Evolutionary conservation across 306 rosid genomes (phyloP).

Genomic region (Vicia villosa): DNA sequence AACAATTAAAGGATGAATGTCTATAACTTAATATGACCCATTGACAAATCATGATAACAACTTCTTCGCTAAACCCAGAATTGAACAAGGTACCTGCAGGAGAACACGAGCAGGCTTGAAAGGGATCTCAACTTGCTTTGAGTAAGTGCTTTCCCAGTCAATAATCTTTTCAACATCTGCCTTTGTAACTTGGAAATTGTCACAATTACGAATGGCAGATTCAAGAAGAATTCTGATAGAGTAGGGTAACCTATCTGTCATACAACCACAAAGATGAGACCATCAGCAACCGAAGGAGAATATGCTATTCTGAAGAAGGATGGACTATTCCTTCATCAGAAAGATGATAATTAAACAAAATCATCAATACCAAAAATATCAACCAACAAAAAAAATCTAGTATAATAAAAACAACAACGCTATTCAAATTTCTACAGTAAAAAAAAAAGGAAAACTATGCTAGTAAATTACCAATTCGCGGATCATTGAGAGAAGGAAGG

Average conservation of each 20-base stretch:
- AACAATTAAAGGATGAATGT: conserved; percentile 21
- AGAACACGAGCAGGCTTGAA: conserved; percentile 99
- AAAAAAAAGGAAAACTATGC: not conserved
- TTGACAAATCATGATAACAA: conserved; percentile 8
- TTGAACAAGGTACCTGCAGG: conserved; percentile 69
- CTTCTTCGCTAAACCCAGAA: not conserved
- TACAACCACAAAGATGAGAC: conserved; percentile 21
- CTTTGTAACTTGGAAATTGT: conserved; percentile 90
- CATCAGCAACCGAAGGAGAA: conserved; percentile 25
- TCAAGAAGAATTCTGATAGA: conserved; percentile 86
- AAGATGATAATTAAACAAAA: not conserved
- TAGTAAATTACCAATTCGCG: conserved; percentile 75
- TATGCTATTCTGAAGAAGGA: not conserved
- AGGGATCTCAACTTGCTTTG: conserved; percentile 95
- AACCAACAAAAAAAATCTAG: conserved; percentile 18
- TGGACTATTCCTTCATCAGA: conserved; percentile 12
- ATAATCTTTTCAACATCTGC: conserved; percentile 94
- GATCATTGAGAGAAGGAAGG: conserved; percentile 89
- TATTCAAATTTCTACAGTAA: not conserved
- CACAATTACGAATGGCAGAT: conserved; percentile 95
- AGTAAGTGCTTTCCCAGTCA: conserved; percentile 83
- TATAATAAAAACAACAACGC: not conserved
- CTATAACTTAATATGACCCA: not conserved
- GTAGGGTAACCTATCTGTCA: conserved; percentile 85
- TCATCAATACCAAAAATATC: not conserved